Percentiles rank a stretch among this genome's conserved stretches.
Conservation (phyloP, 768 basidiomycete species). For the Russula sp. region DNA sequence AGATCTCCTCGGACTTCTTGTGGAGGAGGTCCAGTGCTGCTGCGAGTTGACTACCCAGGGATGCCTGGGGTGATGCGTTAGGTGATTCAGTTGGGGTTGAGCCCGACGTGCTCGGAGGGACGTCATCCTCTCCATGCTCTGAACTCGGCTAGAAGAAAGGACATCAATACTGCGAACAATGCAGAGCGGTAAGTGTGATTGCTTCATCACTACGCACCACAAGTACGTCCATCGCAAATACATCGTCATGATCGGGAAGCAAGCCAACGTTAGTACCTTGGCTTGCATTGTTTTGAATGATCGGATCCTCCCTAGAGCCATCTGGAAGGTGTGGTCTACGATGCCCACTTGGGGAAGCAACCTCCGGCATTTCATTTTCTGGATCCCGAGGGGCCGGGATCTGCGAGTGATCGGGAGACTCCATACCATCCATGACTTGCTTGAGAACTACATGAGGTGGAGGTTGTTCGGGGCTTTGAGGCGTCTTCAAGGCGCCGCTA, state of each 20-base stretch:
- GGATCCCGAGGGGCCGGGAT: neutral
- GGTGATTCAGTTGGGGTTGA: conserved; percentile 14
- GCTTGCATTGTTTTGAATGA: neutral
- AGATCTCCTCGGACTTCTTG: conserved; percentile 18
- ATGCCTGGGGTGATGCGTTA: neutral
- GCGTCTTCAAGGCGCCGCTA: neutral
- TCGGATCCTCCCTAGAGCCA: neutral
- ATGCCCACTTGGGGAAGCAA: neutral
- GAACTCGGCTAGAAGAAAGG: neutral
- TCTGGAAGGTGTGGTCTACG: neutral
- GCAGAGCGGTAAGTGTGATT: too few relatives aligned
- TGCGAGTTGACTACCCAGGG: conserved; percentile 11
- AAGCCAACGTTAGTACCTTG: neutral
- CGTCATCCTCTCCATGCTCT: conserved; percentile 8
- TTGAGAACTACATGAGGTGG: conserved; percentile 6
- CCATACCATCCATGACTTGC: neutral
- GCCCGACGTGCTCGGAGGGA: conserved; percentile 10
- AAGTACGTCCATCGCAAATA: neutral
- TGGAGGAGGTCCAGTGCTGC: conserved; percentile 16
- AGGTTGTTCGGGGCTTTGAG: conserved; percentile 1
- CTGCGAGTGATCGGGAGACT: conserved; percentile 6
- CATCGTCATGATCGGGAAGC: neutral
- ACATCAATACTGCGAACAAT: neutral
- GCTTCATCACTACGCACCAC: conserved; percentile 1
- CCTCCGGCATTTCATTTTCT: neutral